phyloP scores from a whole-genome alignment of 352 stramenopile genomes.

The Globisporangium emineosum region DNA sequence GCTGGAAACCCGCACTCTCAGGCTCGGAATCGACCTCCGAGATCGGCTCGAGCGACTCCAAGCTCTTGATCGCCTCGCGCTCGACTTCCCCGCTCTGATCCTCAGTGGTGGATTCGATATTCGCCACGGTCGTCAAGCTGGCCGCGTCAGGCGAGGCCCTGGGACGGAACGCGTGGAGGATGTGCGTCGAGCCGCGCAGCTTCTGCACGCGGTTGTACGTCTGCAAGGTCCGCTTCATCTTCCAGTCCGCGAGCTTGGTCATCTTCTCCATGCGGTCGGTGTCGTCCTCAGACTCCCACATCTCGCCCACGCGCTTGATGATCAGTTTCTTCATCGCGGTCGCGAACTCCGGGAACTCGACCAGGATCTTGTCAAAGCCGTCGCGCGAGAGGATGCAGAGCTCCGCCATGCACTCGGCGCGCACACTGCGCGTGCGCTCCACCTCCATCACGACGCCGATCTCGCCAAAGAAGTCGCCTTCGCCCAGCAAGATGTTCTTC shows the following conservation, averaged over 20 bases:
- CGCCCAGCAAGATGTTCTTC: constrained; percentile 52
- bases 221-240: constrained; percentile 61
- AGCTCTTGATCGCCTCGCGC: background rate
- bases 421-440: constrained; percentile 55
- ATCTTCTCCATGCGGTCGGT: constrained; percentile 58
- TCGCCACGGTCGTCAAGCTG: background rate
- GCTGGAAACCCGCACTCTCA: background rate
- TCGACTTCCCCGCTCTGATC: background rate
- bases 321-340: constrained; percentile 69
- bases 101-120: background rate
- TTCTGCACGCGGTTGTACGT: constrained; percentile 45
- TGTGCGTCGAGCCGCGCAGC: constrained; percentile 34
- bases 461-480: constrained; percentile 66
- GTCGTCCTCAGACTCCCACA: constrained; percentile 37
- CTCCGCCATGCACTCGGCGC: constrained; percentile 63
- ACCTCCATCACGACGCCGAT: constrained; percentile 70
- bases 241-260: constrained; percentile 52
- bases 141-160: background rate
- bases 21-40: background rate
- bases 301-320: constrained; percentile 61
- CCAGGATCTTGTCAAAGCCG: constrained; percentile 66
- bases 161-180: constrained; percentile 5
- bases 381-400: constrained; percentile 59
- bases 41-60: constrained; percentile 8
- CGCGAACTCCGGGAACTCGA: constrained; percentile 69